Percentiles rank a stretch among this genome's conserved stretches.
Evolutionary conservation across 495 filamentous ascomycete genomes (phyloP).

Genomic region (Podospora anserina): DNA sequence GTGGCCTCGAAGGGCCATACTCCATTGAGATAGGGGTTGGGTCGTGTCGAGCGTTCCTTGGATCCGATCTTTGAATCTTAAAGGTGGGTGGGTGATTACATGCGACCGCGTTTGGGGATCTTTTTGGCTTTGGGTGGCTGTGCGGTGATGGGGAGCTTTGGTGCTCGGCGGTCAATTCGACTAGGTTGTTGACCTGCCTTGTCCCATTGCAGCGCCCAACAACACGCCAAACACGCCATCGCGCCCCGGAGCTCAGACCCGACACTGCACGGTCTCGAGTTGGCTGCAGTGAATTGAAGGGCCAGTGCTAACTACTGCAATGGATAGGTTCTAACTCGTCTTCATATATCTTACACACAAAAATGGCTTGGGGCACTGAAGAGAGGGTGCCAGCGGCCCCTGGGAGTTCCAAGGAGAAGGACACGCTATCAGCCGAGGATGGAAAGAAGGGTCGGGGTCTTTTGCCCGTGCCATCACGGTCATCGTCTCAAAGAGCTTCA

Average conservation of each 20-base stretch:
- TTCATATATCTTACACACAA: conserved; percentile 5
- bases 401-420: conserved; percentile 49
- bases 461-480: conserved; percentile 61
- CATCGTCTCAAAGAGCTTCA: conserved; percentile 64
- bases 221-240: not conserved
- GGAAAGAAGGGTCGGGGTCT: conserved; percentile 55
- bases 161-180: too few species aligned
- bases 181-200: not conserved
- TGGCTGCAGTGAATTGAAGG: not conserved
- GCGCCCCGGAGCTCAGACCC: not conserved
- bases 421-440: conserved; percentile 41
- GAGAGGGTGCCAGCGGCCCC: conserved; percentile 37
- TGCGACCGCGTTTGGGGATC: not conserved
- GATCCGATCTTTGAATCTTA: conserved; percentile 17
- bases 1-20: conserved; percentile 24
- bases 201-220: not conserved
- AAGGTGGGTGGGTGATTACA: conserved; percentile 20
- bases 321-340: conserved; percentile 5
- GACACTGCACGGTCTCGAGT: not conserved
- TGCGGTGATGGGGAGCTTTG: not conserved
- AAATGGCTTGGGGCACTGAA: conserved; percentile 40
- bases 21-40: conserved; percentile 29
- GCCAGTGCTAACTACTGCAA: not conserved
- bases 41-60: conserved; percentile 16
- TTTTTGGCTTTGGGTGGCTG: not conserved